phyloP scores from a whole-genome alignment of 345 rosid species.

The Eucalyptus virginea region DNA sequence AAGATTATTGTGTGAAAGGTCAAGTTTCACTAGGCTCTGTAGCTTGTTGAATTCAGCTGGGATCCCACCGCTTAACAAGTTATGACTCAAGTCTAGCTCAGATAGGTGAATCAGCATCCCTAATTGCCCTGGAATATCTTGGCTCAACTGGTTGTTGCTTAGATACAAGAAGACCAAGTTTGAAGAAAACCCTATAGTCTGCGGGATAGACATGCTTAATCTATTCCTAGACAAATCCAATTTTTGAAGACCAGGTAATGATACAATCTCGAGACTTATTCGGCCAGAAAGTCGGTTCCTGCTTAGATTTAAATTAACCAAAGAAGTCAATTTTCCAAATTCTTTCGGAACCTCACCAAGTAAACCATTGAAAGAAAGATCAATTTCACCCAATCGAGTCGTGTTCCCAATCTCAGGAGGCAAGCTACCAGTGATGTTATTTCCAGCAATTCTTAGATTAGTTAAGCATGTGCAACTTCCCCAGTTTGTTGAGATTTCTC shows the following conservation, averaged over 20 bases:
- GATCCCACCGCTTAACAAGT: conserved; percentile 4
- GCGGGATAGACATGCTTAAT: conserved; percentile 1
- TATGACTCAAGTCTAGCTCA: neutral
- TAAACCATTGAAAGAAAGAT: neutral
- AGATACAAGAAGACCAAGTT: conserved; percentile 4
- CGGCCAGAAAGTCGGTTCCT: neutral
- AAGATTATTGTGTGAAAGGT: conserved; percentile 19
- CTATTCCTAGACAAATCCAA: neutral
- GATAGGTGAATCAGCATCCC: neutral
- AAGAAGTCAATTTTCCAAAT: neutral
- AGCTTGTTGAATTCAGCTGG: neutral
- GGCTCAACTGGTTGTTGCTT: conserved; percentile 5
- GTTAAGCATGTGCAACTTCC: neutral
- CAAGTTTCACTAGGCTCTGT: neutral
- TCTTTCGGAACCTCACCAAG: conserved; percentile 7
- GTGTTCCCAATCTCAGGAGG: neutral
- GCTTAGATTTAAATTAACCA: neutral
- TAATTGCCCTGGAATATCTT: conserved; percentile 4
- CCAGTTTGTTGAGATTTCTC: conserved; percentile 15
- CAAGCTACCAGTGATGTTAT: neutral
- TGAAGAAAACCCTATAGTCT: neutral
- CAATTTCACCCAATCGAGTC: neutral
- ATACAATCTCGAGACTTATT: neutral
- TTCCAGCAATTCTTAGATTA: neutral
- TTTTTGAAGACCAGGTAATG: neutral